Conservation (phyloP, 805 yeast species). For the Komagataella mondaviorum region DNA sequence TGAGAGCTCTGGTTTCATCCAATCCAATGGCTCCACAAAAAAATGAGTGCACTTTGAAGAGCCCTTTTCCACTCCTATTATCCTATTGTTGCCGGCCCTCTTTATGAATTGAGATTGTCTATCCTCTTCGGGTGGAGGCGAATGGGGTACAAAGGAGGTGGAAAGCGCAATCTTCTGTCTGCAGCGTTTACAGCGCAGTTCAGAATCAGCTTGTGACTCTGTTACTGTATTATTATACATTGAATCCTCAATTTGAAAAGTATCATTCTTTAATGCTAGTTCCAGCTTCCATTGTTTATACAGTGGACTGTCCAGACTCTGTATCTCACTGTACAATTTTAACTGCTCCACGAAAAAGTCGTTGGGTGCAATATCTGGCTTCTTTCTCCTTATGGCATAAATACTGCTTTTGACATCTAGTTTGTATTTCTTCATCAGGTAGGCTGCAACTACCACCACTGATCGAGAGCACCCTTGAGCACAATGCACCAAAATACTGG, state of each 20-base stretch:
- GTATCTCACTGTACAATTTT: slow-evolving; percentile 35
- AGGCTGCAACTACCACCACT: slow-evolving; percentile 29
- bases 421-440: slow-evolving; percentile 37
- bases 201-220: slow-evolving; percentile 3
- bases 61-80: slow-evolving; percentile 44
- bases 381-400: slow-evolving; percentile 60
- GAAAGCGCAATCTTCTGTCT: slow-evolving; percentile 57
- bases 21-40: slow-evolving; percentile 76
- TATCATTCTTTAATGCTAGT: slow-evolving; percentile 18
- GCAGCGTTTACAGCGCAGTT: slow-evolving; percentile 72
- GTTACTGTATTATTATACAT: slow-evolving; percentile 4
- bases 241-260: slow-evolving; percentile 5
- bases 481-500: slow-evolving; percentile 36
- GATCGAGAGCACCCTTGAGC: slow-evolving; percentile 40
- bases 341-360: slow-evolving; percentile 64
- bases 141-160: slow-evolving; percentile 48
- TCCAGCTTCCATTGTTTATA: slow-evolving; percentile 31
- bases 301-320: slow-evolving; percentile 6
- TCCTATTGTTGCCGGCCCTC: slow-evolving; percentile 48
- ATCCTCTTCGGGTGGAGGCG: slow-evolving; percentile 50
- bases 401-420: slow-evolving; percentile 48
- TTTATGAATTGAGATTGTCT: slow-evolving; percentile 54
- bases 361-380: slow-evolving; percentile 56
- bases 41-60: slow-evolving; percentile 63
- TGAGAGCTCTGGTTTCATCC: slow-evolving; percentile 78